Evolutionary conservation across 2,329 filamentous ascomycete species (phyloP).

Genomic region (Nigrograna mackinnonii): DNA sequence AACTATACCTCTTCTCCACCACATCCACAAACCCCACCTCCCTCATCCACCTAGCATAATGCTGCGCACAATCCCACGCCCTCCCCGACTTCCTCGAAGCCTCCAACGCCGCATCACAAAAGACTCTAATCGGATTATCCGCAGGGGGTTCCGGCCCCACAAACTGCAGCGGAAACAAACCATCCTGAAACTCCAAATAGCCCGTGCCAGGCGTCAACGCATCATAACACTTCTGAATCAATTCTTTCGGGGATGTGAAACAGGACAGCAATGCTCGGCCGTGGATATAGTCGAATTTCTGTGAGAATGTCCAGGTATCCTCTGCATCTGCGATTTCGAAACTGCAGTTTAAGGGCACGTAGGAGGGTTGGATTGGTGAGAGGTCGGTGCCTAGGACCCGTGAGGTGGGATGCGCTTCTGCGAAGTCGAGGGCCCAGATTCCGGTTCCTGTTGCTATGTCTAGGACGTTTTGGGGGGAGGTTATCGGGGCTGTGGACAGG

Average conservation of each 20-base stretch:
- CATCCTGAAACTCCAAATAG: conserved; percentile 54
- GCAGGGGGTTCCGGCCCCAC: conserved; percentile 15
- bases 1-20: conserved; percentile 32
- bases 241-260: conserved; percentile 54
- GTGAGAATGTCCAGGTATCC: conserved; percentile 57
- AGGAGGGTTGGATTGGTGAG: conserved; percentile 30
- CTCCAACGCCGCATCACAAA: conserved; percentile 25
- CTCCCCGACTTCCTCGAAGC: conserved; percentile 40
- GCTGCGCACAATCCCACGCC: conserved; percentile 40
- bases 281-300: conserved; percentile 61
- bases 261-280: conserved; percentile 53
- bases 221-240: conserved; percentile 44
- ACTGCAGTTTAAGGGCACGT: conserved; percentile 24
- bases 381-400: conserved; percentile 26
- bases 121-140: conserved; percentile 13
- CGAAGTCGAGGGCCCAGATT: conserved; percentile 17
- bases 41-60: conserved; percentile 43
- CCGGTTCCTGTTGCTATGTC: conserved; percentile 27
- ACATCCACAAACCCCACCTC: conserved; percentile 50
- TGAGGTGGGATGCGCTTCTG: conserved; percentile 19
- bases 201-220: conserved; percentile 52
- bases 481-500: conserved; percentile 15
- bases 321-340: conserved; percentile 30
- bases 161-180: conserved; percentile 21
- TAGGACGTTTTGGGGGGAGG: conserved; percentile 13